A percentile compares a stretch with the other conserved stretches of the same genome.
Conservation (phyloP, 139 green algal species). For the Nannochloris sp. region DNA sequence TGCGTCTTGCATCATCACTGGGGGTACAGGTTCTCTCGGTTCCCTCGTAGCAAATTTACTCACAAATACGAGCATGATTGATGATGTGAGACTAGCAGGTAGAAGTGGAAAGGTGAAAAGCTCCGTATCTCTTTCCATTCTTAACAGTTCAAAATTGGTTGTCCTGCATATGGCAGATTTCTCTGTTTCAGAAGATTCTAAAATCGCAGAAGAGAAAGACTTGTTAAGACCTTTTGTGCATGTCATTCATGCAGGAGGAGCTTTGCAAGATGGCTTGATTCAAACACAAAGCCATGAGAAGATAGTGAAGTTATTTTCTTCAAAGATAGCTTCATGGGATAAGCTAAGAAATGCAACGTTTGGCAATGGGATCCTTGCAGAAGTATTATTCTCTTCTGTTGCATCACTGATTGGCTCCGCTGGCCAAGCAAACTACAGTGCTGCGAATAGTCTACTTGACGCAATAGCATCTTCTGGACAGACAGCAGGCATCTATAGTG, state of each 20-base stretch:
- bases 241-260: constrained; percentile 1
- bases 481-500: background rate
- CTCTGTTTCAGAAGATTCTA: background rate
- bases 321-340: background rate
- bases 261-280: background rate
- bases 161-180: background rate
- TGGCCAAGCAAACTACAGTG: constrained; percentile 45
- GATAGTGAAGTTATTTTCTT: background rate
- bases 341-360: background rate
- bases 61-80: background rate
- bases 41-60: constrained; percentile 41
- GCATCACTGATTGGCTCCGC: constrained; percentile 38
- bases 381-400: constrained; percentile 47
- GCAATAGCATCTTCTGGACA: constrained; percentile 5
- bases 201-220: background rate
- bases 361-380: background rate
- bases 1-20: constrained; percentile 37
- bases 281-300: background rate
- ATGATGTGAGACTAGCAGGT: background rate
- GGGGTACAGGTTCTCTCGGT: constrained; percentile 58
- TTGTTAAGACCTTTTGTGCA: background rate
- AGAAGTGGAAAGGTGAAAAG: background rate
- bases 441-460: constrained; percentile 44
- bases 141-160: background rate
- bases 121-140: background rate